Evolutionary conservation across 352 stramenopile species (phyloP).

Genomic region (Thalassiosira tumida): DNA sequence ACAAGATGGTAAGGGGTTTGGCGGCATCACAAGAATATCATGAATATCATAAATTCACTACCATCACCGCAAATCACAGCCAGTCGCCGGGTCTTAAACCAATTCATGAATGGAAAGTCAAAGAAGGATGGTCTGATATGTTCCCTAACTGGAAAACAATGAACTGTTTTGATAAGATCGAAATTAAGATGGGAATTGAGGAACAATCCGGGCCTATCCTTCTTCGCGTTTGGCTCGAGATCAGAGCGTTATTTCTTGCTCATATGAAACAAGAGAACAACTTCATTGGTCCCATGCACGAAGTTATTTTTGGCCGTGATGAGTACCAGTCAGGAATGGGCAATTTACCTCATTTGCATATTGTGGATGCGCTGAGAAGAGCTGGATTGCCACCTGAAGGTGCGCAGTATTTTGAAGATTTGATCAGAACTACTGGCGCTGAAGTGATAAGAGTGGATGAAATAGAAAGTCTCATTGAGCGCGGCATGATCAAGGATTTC

Average conservation of each 20-base stretch:
- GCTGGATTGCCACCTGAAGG: slow-evolving; percentile 3
- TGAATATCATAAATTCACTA: slow-evolving; percentile 46
- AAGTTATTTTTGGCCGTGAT: slow-evolving; percentile 37
- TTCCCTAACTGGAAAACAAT: background rate
- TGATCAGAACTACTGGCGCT: slow-evolving; percentile 22
- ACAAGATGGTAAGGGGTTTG: slow-evolving; percentile 35
- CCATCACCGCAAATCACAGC: slow-evolving; percentile 34
- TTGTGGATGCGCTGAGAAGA: slow-evolving; percentile 34
- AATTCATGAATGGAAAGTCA: slow-evolving; percentile 38
- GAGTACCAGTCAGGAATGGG: slow-evolving; percentile 62
- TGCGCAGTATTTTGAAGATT: slow-evolving; percentile 23
- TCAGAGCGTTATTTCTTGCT: slow-evolving; percentile 9
- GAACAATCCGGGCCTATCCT: background rate
- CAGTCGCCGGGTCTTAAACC: slow-evolving; percentile 3
- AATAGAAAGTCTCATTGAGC: slow-evolving; percentile 31
- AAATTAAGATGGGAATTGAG: slow-evolving; percentile 40
- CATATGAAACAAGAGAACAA: slow-evolving; percentile 58
- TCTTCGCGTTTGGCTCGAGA: slow-evolving; percentile 47
- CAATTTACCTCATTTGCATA: slow-evolving; percentile 58
- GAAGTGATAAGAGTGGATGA: slow-evolving; percentile 41
- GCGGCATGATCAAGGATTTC: slow-evolving; percentile 14
- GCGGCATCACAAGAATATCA: slow-evolving; percentile 49
- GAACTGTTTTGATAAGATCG: background rate
- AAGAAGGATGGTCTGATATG: background rate
- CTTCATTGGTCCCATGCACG: background rate